Evolutionary conservation across 768 basidiomycete genomes (phyloP).

Genomic region (Mycena belliarum): DNA sequence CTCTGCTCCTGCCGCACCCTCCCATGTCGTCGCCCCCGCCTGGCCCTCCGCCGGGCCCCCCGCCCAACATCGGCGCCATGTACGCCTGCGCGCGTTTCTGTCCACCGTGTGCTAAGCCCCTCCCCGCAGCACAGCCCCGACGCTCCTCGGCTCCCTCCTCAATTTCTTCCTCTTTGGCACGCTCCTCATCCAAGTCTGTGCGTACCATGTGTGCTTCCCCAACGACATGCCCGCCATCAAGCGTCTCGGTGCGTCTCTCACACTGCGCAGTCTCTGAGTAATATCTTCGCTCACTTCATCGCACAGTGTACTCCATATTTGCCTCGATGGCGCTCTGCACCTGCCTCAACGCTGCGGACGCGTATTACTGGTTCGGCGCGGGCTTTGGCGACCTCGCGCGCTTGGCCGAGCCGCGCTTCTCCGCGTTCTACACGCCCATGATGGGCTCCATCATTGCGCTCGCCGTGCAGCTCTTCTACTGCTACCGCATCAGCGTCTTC

Average conservation of each 20-base stretch:
- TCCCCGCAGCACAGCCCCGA: conserved; percentile 1
- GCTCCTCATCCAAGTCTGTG: conserved; percentile 31
- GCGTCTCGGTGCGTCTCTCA: conserved; percentile 20
- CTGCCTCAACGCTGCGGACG: conserved; percentile 26
- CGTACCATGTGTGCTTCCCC: conserved; percentile 25
- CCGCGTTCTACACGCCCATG: conserved; percentile 29
- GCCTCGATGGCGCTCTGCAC: conserved; percentile 28
- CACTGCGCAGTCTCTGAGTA: background rate
- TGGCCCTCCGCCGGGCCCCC: background rate
- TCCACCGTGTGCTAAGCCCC: background rate
- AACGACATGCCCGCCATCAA: conserved; percentile 21
- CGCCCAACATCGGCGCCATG: conserved; percentile 11
- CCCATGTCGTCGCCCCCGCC: too few relatives aligned
- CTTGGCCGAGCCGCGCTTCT: conserved; percentile 24
- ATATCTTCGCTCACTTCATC: too few relatives aligned
- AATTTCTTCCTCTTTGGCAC: conserved; percentile 30
- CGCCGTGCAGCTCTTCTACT: conserved; percentile 32
- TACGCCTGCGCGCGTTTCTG: background rate
- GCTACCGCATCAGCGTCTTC: conserved; percentile 32
- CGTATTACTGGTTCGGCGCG: conserved; percentile 28
- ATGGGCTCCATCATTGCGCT: conserved; percentile 27
- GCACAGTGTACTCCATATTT: conserved; percentile 29
- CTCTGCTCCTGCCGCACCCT: too few relatives aligned
- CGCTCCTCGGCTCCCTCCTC: conserved; percentile 21
- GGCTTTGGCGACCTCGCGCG: conserved; percentile 30